These are phyloP conservation scores for Globisporangium splendens DNA, from an alignment of 352 stramenopile genomes.

Conservation along the genomic window DNA sequence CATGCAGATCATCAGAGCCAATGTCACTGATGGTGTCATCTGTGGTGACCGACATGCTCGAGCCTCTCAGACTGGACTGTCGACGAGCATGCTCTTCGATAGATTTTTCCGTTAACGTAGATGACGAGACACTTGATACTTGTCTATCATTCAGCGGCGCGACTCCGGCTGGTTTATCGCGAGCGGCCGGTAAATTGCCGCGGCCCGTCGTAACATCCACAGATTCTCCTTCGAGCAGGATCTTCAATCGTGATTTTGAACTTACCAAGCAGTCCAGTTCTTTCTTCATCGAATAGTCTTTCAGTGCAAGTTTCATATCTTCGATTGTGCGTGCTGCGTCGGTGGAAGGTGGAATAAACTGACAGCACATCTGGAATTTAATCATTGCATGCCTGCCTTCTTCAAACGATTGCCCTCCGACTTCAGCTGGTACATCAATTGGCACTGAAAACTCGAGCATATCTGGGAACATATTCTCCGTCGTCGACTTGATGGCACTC, in stretches of 20 bases:
- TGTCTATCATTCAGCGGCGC: background rate
- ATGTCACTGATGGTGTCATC: constrained; percentile 64
- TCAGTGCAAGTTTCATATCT: constrained; percentile 19
- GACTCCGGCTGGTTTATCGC: constrained; percentile 1
- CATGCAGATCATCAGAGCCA: constrained; percentile 53
- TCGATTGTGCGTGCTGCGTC: constrained; percentile 3
- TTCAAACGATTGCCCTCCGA: constrained; percentile 2
- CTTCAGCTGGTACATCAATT: constrained; percentile 21
- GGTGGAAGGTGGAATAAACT: constrained; percentile 20
- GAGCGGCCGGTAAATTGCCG: constrained; percentile 16
- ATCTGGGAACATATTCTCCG: constrained; percentile 16
- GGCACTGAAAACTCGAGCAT: constrained; percentile 52
- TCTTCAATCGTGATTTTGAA: constrained; percentile 65
- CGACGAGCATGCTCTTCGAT: constrained; percentile 13
- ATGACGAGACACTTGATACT: constrained; percentile 12
- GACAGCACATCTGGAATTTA: constrained; percentile 50
- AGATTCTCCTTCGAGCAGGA: constrained; percentile 61
- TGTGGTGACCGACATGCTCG: constrained; percentile 48
- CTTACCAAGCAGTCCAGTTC: constrained; percentile 56
- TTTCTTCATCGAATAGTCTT: constrained; percentile 41
- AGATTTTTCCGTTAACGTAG: constrained; percentile 26
- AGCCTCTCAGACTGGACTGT: constrained; percentile 3
- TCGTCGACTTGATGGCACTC: constrained; percentile 25
- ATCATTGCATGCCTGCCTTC: constrained; percentile 22
- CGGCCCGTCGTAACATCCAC: constrained; percentile 66